Percentiles rank a stretch among this genome's conserved stretches.
Evolutionary conservation across 805 yeast genomes (phyloP).

Genomic region (Starmerella roubikii): DNA sequence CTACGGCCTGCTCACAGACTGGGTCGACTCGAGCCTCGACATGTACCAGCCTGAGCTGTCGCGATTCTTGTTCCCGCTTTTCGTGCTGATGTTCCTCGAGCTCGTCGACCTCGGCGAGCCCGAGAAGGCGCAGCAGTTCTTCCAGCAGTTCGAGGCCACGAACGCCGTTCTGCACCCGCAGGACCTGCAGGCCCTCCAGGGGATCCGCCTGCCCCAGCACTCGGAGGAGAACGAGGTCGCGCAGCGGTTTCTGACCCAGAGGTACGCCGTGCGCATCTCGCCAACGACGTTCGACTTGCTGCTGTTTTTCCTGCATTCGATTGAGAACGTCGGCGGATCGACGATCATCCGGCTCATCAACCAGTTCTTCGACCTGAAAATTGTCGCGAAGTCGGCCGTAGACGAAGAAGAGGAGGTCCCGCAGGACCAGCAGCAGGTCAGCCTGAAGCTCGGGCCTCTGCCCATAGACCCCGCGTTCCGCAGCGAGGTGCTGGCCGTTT

Average conservation of each 20-base stretch:
- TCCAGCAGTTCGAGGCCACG: conserved; percentile 58
- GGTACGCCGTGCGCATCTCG: conserved; percentile 62
- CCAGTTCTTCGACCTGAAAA: conserved; percentile 47
- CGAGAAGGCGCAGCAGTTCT: conserved; percentile 52
- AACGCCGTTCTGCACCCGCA: conserved; percentile 63
- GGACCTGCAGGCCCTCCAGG: conserved; percentile 58
- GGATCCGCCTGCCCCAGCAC: conserved; percentile 69
- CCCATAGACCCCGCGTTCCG: conserved; percentile 79
- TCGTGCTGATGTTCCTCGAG: conserved; percentile 75
- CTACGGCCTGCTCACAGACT: conserved; percentile 61
- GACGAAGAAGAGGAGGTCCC: conserved; percentile 14
- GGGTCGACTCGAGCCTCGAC: conserved; percentile 87
- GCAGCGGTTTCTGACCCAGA: conserved; percentile 53
- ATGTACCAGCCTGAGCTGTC: conserved; percentile 77
- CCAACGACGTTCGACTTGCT: conserved; percentile 74
- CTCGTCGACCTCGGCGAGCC: conserved; percentile 51
- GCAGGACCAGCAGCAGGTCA: conserved; percentile 12
- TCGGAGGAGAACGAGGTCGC: conserved; percentile 73
- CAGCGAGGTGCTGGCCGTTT: conserved; percentile 71
- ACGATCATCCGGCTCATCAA: conserved; percentile 74
- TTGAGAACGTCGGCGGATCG: conserved; percentile 84
- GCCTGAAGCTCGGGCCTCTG: conserved; percentile 64
- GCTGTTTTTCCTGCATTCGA: conserved; percentile 76
- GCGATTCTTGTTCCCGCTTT: conserved; percentile 79
- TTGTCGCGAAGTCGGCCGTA: conserved; percentile 11